Conservation (phyloP, 1,284 basidiomycete genomes). For the Sphaerobolus stellatus region DNA sequence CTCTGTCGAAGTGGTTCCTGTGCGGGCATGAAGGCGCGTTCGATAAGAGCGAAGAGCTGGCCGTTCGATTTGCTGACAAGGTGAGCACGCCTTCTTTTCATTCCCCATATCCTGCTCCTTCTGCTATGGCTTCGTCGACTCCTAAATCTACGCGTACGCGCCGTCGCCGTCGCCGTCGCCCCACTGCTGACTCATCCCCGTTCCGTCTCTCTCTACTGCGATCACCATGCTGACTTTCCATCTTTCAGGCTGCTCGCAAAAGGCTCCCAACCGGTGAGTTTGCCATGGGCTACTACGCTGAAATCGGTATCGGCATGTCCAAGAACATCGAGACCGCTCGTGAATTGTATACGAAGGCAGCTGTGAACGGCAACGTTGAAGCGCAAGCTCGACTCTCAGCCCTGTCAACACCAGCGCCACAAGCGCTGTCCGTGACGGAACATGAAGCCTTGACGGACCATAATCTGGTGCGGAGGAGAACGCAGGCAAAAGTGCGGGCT, state of each 20-base stretch:
- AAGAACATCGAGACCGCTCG: constrained; percentile 64
- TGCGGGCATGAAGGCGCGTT: constrained; percentile 78
- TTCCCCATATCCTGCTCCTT: no score
- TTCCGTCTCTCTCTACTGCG: no score
- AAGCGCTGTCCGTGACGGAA: constrained; percentile 70
- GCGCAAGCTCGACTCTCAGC: constrained; percentile 77
- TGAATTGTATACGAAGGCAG: constrained; percentile 77
- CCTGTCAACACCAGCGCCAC: constrained; percentile 57
- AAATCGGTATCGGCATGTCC: constrained; percentile 74
- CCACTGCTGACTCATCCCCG: no score
- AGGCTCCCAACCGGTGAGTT: constrained; percentile 85
- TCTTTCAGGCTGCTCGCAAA: constrained; percentile 76
- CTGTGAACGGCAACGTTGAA: constrained; percentile 81
- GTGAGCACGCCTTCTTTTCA: no score
- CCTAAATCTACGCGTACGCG: no score
- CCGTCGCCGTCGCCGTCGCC: no score
- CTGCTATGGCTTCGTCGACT: no score
- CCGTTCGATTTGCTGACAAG: constrained; percentile 91
- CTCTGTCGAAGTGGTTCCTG: constrained; percentile 92
- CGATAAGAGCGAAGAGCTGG: constrained; percentile 86
- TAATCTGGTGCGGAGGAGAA: constrained; percentile 81
- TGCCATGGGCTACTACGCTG: constrained; percentile 91
- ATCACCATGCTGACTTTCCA: no score
- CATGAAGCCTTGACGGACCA: constrained; percentile 78
- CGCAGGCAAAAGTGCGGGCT: constrained; percentile 78